A percentile compares a stretch with the other conserved stretches of the same genome.
Conservation (phyloP, 2,329 filamentous ascomycete species). For the Aspergillus vadensis region DNA sequence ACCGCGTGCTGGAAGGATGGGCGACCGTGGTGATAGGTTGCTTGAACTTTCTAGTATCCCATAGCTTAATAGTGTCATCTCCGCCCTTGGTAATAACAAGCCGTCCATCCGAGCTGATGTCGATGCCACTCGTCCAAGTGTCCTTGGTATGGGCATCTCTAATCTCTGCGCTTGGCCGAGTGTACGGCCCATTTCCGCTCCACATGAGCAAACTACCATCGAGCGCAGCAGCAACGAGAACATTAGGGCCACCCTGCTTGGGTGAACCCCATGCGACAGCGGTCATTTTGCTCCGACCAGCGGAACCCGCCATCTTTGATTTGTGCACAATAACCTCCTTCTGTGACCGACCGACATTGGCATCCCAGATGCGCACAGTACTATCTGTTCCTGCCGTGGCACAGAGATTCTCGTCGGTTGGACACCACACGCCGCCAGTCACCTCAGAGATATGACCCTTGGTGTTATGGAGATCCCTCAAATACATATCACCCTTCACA, state of each 20-base stretch:
- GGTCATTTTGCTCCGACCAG: conserved; percentile 91
- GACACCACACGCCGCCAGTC: conserved; percentile 87
- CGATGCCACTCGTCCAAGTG: conserved; percentile 90
- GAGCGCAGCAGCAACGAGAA: conserved; percentile 79
- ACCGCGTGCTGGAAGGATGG: conserved; percentile 81
- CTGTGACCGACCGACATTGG: conserved; percentile 86
- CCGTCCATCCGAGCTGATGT: conserved; percentile 86
- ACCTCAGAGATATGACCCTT: conserved; percentile 95
- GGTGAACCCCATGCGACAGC: conserved; percentile 82
- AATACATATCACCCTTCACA: conserved; percentile 97
- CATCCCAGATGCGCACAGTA: conserved; percentile 94
- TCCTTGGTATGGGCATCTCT: conserved; percentile 76
- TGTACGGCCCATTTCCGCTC: conserved; percentile 82
- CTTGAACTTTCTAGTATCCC: conserved; percentile 97
- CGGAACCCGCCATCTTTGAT: conserved; percentile 82
- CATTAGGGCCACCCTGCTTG: conserved; percentile 72
- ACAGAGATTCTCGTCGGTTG: conserved; percentile 78
- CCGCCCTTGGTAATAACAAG: conserved; percentile 89
- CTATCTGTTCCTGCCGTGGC: conserved; percentile 94
- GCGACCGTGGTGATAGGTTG: conserved; percentile 76
- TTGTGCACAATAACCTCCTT: conserved; percentile 96
- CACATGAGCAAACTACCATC: conserved; percentile 94
- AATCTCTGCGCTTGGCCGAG: conserved; percentile 79
- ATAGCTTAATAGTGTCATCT: conserved; percentile 90
- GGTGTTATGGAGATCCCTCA: conserved; percentile 95